These are phyloP conservation scores for Asclepias syriaca DNA, from an alignment of 257 asterid species.

Conservation along the genomic window DNA sequence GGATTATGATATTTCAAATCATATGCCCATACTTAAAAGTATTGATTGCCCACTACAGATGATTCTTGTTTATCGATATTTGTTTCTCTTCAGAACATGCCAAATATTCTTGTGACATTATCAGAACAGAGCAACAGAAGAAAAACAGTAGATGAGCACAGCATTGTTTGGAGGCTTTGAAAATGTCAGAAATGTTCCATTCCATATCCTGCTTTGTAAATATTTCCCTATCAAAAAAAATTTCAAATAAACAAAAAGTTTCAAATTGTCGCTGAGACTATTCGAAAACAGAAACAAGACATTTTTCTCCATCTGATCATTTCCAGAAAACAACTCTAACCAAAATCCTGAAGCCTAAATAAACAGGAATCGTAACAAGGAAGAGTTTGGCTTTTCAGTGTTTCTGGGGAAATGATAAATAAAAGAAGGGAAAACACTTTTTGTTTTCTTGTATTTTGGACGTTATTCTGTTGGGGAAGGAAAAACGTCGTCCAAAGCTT, in stretches of 20 bases:
- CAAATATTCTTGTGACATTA: neutral
- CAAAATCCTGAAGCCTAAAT: neutral
- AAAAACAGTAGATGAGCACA: neutral
- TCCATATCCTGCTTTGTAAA: neutral
- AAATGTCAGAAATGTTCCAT: neutral
- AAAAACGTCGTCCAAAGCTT: neutral
- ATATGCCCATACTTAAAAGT: neutral
- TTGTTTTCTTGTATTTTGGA: conserved; percentile 8
- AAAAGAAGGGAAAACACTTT: neutral
- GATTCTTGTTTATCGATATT: neutral
- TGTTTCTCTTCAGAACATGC: neutral
- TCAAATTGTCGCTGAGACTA: neutral
- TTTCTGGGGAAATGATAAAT: neutral
- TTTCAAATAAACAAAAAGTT: no score
- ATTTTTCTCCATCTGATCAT: neutral
- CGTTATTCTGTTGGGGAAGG: neutral
- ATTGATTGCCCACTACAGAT: neutral
- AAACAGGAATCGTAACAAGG: neutral
- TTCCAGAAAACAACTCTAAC: neutral
- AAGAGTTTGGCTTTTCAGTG: no score
- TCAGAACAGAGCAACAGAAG: neutral
- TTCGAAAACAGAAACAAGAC: neutral
- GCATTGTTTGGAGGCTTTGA: conserved; percentile 1
- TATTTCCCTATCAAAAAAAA: neutral
- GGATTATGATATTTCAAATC: neutral